Percentiles rank a stretch among this genome's conserved stretches.
phyloP scores from a whole-genome alignment of 345 rosid genomes.

The Adansonia digitata region DNA sequence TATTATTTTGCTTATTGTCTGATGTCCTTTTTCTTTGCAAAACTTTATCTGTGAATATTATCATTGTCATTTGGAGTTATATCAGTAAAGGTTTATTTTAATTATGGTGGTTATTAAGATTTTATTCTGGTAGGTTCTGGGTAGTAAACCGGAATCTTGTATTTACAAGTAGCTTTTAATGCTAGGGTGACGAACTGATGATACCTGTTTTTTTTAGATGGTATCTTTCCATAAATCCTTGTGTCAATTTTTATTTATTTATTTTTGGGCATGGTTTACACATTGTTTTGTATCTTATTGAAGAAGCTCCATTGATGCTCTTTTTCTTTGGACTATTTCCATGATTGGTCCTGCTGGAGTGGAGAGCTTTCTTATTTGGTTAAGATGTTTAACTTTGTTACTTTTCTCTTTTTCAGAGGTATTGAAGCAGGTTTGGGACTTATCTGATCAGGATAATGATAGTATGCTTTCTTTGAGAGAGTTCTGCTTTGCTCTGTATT shows the following conservation, averaged over 20 bases:
- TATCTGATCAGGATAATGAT: constrained; percentile 96
- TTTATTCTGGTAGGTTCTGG: constrained; percentile 5
- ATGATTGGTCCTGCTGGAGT: not conserved
- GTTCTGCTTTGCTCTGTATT: constrained; percentile 48
- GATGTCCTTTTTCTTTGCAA: not conserved
- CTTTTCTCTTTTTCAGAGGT: constrained; percentile 56
- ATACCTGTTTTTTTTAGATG: not conserved
- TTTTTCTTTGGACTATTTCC: constrained; percentile 7
- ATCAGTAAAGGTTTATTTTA: not conserved
- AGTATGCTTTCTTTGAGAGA: constrained; percentile 99
- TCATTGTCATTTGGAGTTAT: not conserved
- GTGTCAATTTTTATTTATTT: no score
- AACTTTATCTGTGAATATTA: not conserved
- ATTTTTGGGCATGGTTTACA: not conserved
- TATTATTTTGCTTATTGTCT: not conserved
- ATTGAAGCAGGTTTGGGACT: constrained; percentile 95
- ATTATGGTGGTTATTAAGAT: not conserved
- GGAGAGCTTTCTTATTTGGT: constrained; percentile 11
- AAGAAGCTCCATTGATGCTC: not conserved
- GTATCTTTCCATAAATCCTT: not conserved
- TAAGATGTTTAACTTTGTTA: constrained; percentile 16
- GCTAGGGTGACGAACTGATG: not conserved
- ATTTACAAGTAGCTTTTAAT: not conserved
- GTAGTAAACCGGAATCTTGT: not conserved
- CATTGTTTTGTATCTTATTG: not conserved